A percentile compares a stretch with the other conserved stretches of the same genome.
These are phyloP conservation scores for Leccinellum albellum DNA, from an alignment of 768 basidiomycete genomes.

Conservation along the genomic window DNA sequence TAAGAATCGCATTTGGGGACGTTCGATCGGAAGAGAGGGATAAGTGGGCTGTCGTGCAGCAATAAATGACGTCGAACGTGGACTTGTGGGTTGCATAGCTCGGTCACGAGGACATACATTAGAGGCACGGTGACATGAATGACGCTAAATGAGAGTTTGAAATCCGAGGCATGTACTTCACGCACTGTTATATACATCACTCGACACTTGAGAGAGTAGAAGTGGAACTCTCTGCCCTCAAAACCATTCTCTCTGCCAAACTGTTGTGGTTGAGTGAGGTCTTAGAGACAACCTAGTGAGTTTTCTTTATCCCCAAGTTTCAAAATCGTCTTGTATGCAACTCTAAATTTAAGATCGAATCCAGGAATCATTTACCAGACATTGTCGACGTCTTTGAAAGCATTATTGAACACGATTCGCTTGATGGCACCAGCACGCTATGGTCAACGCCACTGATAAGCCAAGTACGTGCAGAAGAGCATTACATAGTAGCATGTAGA, in stretches of 20 bases:
- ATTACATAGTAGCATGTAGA: too few relatives aligned
- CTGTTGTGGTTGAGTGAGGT: not conserved
- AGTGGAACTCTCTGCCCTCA: not conserved
- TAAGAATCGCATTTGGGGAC: slow-evolving; percentile 66
- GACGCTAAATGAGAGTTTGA: not conserved
- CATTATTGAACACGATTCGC: too few relatives aligned
- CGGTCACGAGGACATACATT: not conserved
- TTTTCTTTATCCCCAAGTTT: too few relatives aligned
- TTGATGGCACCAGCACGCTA: not conserved
- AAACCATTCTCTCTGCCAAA: not conserved
- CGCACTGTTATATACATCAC: not conserved
- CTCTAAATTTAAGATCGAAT: too few relatives aligned
- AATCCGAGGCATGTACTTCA: not conserved
- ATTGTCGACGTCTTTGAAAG: too few relatives aligned
- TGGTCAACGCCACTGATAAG: not conserved
- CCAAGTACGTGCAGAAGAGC: too few relatives aligned
- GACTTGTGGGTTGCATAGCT: not conserved
- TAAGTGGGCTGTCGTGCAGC: slow-evolving; percentile 29
- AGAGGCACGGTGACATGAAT: not conserved
- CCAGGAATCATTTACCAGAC: too few relatives aligned
- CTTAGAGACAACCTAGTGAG: too few relatives aligned
- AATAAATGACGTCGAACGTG: slow-evolving; percentile 7
- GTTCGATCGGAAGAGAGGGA: slow-evolving; percentile 38
- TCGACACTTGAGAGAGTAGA: not conserved
- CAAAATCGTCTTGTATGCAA: too few relatives aligned